Evolutionary conservation across 805 yeast genomes (phyloP), one percentile per base, ranked within the genome.

Genomic region (Teunomyces panamensis): DNA sequence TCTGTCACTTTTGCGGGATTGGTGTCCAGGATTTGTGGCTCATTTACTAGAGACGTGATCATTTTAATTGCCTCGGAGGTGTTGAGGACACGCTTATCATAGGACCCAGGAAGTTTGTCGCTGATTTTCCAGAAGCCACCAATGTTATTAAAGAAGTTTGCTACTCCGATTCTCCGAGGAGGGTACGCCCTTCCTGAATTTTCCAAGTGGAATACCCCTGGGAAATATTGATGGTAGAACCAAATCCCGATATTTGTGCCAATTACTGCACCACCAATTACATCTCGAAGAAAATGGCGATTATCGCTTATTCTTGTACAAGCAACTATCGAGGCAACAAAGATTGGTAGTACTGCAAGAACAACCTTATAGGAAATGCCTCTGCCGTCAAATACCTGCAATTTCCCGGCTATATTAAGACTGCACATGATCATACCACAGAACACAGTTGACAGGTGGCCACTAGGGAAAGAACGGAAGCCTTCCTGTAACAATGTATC

Each of bases 221-320:
- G 76, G 53, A 76, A 75, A 52, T 74, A 76, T n/a, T 69, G 58
- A 8, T 61, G 53, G 49, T 74, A 77, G 36, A 69, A 65, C 46
- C 68, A 46, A n/a, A 56, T 46, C 0, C 71, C 74, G 30, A 62
- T 52, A 2, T 41, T 14, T 0, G 64, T 42, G 0, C 81, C 81
- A 39, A 76, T 64, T 0, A 63, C 3, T 0, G 66, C 56, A 2
- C 81, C 81, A 9, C 55, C 57, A 5, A 72, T 44, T 9, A 76
- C 68, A 54, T 77, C 81, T 20, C 59, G 27, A 3, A 71, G 44
- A 46, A 66, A 71, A 54, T 76, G 80, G 30, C 79, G 57, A 52
- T 75, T 71, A 50, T 77, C 81, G n/a, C 80, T 71, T n/a, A 71
- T 60, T 46, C 80, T 57, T 2, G 80, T 68, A 17, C 68, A 61